A percentile compares a stretch with the other conserved stretches of the same genome.
Evolutionary conservation across 805 yeast genomes (phyloP).

Genomic region (Grigorovia humatica): DNA sequence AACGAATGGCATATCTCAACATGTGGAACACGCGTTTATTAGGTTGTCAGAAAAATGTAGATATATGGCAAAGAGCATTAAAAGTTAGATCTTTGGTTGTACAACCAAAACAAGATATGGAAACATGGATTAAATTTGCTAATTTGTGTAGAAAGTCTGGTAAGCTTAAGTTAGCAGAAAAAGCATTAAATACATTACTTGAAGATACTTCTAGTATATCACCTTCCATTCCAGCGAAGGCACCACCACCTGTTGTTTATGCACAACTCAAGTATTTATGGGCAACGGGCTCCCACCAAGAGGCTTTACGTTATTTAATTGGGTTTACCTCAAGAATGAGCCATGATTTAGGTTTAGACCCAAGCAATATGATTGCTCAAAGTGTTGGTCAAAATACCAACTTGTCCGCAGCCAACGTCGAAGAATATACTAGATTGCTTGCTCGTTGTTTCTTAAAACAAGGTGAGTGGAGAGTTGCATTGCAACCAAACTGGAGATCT

Average conservation of each 20-base stretch:
- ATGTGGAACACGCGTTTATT: constrained; percentile 87
- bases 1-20: constrained; percentile 62
- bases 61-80: constrained; percentile 91
- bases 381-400: constrained; percentile 58
- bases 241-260: constrained; percentile 91
- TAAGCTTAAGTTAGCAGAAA: constrained; percentile 80
- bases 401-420: constrained; percentile 50
- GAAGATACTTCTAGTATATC: constrained; percentile 49
- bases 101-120: constrained; percentile 91
- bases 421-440: constrained; percentile 68
- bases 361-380: constrained; percentile 76
- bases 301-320: constrained; percentile 72
- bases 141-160: constrained; percentile 90
- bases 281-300: constrained; percentile 82
- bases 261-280: constrained; percentile 94
- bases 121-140: constrained; percentile 95
- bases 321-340: constrained; percentile 88
- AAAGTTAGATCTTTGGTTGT: constrained; percentile 90
- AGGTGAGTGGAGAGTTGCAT: constrained; percentile 91
- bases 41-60: constrained; percentile 92
- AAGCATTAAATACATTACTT: constrained; percentile 65
- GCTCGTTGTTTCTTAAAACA: constrained; percentile 93
- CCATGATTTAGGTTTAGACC: constrained; percentile 73
- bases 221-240: constrained; percentile 50
- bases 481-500: constrained; percentile 70